Evolutionary conservation across 2,329 filamentous ascomycete genomes (phyloP).

Genomic region (Raffaelea arxii): DNA sequence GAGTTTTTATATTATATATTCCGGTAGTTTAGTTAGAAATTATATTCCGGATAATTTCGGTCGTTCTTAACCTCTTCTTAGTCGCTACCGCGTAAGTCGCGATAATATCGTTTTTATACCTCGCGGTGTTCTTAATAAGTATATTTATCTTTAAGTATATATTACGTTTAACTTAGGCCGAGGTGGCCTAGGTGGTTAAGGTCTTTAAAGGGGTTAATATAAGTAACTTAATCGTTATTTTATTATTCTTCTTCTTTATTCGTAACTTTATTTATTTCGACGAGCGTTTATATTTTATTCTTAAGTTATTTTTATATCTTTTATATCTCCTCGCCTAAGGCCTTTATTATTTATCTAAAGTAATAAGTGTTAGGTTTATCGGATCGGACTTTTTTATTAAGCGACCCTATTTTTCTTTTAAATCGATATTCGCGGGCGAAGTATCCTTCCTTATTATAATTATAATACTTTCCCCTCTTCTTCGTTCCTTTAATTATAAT

Average conservation of each 20-base stretch:
- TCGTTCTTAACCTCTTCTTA: neutral
- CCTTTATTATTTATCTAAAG: no score
- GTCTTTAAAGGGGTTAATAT: neutral
- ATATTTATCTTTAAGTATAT: neutral
- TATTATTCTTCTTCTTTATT: no score
- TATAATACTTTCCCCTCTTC: no score
- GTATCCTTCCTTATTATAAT: no score
- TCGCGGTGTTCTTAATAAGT: no score
- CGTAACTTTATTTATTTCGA: neutral
- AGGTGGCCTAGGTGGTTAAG: neutral
- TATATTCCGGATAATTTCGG: neutral
- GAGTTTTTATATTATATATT: neutral
- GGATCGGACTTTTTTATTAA: no score
- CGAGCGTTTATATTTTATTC: neutral
- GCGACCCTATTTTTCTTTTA: no score
- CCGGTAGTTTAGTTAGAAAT: neutral
- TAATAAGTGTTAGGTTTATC: no score
- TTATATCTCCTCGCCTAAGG: no score
- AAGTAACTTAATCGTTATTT: neutral
- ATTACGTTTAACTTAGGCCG: neutral
- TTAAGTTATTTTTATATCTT: neutral
- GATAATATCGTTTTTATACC: neutral
- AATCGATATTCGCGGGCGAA: no score
- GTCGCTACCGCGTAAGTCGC: neutral
- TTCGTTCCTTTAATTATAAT: neutral